Conservation (phyloP, 805 yeast species). For the Scheffersomyces ergatensis region DNA sequence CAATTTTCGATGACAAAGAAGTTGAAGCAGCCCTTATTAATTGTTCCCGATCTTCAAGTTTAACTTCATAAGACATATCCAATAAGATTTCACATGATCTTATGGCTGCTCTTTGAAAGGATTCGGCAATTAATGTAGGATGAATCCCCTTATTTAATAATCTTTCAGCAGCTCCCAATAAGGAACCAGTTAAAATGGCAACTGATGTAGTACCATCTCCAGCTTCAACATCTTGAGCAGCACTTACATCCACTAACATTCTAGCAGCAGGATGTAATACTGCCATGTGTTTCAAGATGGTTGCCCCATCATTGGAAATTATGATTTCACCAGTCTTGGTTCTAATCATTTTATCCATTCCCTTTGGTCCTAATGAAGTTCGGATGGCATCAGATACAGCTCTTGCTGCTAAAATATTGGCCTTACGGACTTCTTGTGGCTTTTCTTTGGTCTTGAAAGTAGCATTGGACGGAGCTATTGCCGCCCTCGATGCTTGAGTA, state of each 20-base stretch:
- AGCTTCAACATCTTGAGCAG: constrained; percentile 98
- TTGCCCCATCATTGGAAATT: constrained; percentile 97
- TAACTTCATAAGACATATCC: constrained; percentile 81
- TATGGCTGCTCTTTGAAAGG: constrained; percentile 84
- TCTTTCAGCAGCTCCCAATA: constrained; percentile 92
- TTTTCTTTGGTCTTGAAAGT: constrained; percentile 91
- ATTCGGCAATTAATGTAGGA: constrained; percentile 91
- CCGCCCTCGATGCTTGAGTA: constrained; percentile 6
- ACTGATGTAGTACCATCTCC: constrained; percentile 99
- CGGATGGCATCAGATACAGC: constrained; percentile 95
- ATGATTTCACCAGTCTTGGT: constrained; percentile 89
- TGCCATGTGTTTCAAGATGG: constrained; percentile 96
- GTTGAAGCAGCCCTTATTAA: constrained; percentile 91
- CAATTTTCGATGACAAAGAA: constrained; percentile 91
- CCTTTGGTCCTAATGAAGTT: constrained; percentile 96
- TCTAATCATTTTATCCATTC: constrained; percentile 99
- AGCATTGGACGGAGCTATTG: constrained; percentile 61
- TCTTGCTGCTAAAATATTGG: constrained; percentile 87
- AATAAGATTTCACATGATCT: constrained; percentile 78
- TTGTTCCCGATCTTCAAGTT: constrained; percentile 77
- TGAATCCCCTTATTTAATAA: constrained; percentile 88
- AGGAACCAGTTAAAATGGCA: constrained; percentile 91
- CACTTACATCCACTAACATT: constrained; percentile 93
- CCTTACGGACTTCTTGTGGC: constrained; percentile 89
- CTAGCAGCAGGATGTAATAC: constrained; percentile 98